These are phyloP conservation scores for Dactylorhiza incarnata DNA, from an alignment of 106 monocot genomes.

Conservation along the genomic window DNA sequence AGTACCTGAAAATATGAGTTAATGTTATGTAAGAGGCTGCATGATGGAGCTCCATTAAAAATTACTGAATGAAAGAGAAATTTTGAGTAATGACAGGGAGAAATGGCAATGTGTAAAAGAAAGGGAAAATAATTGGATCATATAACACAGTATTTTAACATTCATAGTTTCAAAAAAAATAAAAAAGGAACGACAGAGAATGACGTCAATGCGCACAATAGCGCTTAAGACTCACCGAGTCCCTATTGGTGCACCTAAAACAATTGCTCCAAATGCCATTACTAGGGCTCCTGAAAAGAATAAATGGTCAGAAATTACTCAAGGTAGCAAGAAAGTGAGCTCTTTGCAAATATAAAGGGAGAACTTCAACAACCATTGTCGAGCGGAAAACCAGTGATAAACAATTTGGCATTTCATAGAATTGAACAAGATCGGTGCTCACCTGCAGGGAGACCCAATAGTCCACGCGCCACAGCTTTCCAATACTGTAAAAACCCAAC, in stretches of 20 bases:
- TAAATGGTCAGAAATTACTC: constrained; percentile 2
- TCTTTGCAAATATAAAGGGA: not conserved
- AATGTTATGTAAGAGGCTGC: not conserved
- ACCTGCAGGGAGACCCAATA: constrained; percentile 37
- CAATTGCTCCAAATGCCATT: constrained; percentile 78
- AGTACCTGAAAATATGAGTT: constrained; percentile 28
- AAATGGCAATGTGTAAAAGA: not conserved
- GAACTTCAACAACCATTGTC: not conserved
- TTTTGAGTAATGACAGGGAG: not conserved
- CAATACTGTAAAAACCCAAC: constrained; percentile 26
- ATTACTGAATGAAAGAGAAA: not conserved
- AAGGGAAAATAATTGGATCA: not conserved
- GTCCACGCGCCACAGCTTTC: constrained; percentile 28
- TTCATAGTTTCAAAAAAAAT: not conserved
- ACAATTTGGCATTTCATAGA: not conserved
- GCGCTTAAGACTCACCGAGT: constrained; percentile 13
- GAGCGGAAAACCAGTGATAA: not conserved
- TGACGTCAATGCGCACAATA: not conserved
- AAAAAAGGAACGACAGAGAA: not conserved
- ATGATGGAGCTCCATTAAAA: too few relatives aligned
- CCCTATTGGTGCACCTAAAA: constrained; percentile 56
- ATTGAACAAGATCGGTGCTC: not conserved
- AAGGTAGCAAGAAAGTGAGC: not conserved
- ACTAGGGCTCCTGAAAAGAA: constrained; percentile 40
- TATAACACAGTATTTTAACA: not conserved